Evolutionary conservation across 2,329 filamentous ascomycete genomes (phyloP).

Genomic region (Apiospora arundinis): DNA sequence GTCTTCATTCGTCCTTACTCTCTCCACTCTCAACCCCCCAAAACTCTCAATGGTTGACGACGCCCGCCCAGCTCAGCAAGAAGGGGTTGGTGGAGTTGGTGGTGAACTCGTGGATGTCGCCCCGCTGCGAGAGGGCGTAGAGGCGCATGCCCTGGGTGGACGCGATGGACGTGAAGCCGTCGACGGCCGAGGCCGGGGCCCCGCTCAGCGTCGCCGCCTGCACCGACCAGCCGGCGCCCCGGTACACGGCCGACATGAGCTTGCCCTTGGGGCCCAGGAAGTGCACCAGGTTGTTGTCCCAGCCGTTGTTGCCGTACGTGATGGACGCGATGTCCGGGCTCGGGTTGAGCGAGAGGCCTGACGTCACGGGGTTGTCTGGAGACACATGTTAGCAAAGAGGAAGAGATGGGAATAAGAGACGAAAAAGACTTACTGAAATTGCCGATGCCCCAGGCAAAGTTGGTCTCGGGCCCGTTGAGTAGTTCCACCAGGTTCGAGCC

Average conservation of each 20-base stretch:
- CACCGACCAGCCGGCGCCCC: conserved; percentile 23
- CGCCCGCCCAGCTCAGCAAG: conserved; percentile 22
- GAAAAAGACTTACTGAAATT: conserved; percentile 24
- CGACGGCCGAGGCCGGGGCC: conserved; percentile 1
- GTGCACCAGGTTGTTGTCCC: conserved; percentile 27
- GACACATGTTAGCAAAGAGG: neutral
- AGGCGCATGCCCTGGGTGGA: conserved; percentile 26
- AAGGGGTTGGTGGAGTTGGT: conserved; percentile 24
- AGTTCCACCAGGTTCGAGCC: conserved; percentile 24
- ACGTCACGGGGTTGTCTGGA: conserved; percentile 23
- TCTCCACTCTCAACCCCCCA: neutral
- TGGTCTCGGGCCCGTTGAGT: conserved; percentile 23
- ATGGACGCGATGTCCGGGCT: conserved; percentile 27
- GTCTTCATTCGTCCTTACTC: neutral
- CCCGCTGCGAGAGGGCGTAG: conserved; percentile 20
- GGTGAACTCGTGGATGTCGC: conserved; percentile 27
- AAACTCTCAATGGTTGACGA: neutral
- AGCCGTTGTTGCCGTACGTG: conserved; percentile 26
- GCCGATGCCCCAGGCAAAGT: conserved; percentile 19
- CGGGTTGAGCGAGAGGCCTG: conserved; percentile 23
- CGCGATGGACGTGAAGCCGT: conserved; percentile 23
- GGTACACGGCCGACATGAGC: conserved; percentile 24
- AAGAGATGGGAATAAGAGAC: too few species aligned
- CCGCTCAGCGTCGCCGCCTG: conserved; percentile 21
- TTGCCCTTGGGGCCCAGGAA: conserved; percentile 24